Conservation (phyloP, 2,329 filamentous ascomycete species). For the Colletotrichum agaves region DNA sequence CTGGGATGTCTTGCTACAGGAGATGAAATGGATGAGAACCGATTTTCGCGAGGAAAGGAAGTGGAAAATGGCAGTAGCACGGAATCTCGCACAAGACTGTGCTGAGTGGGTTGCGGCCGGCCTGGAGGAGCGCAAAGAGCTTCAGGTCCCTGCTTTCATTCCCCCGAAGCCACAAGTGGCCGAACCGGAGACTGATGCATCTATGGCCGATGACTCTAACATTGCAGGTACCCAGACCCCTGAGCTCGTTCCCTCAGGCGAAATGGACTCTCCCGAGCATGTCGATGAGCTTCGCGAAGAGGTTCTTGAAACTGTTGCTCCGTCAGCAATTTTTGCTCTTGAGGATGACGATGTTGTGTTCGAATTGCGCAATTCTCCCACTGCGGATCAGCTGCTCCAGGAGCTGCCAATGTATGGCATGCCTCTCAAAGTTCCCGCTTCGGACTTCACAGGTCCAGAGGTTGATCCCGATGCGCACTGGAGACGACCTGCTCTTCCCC, state of each 20-base stretch:
- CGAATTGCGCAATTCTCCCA: slow-evolving; percentile 77
- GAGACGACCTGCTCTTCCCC: slow-evolving; percentile 80
- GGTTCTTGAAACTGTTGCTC: slow-evolving; percentile 64
- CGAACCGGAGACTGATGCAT: slow-evolving; percentile 46
- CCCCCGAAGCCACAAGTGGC: slow-evolving; percentile 52
- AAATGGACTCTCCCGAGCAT: slow-evolving; percentile 66
- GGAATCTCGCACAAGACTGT: slow-evolving; percentile 83
- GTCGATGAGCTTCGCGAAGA: slow-evolving; percentile 56
- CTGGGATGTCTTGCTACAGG: slow-evolving; percentile 86
- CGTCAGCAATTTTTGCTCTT: slow-evolving; percentile 85
- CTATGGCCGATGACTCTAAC: slow-evolving; percentile 49
- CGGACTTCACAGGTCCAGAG: slow-evolving; percentile 67
- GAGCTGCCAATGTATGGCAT: slow-evolving; percentile 85
- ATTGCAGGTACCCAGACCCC: slow-evolving; percentile 66
- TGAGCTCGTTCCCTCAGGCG: slow-evolving; percentile 72
- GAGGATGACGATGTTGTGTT: slow-evolving; percentile 85
- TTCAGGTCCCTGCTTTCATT: slow-evolving; percentile 74
- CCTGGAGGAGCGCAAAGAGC: slow-evolving; percentile 68
- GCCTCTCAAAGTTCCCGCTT: slow-evolving; percentile 67
- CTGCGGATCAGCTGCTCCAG: slow-evolving; percentile 79
- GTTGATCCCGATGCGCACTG: slow-evolving; percentile 76
- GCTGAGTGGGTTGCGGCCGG: slow-evolving; percentile 80
- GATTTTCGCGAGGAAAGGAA: slow-evolving; percentile 95
- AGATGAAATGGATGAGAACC: slow-evolving; percentile 98
- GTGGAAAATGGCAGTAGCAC: slow-evolving; percentile 87